Conservation (phyloP, 2,329 filamentous ascomycete species). For the Fusarium nodosum region DNA sequence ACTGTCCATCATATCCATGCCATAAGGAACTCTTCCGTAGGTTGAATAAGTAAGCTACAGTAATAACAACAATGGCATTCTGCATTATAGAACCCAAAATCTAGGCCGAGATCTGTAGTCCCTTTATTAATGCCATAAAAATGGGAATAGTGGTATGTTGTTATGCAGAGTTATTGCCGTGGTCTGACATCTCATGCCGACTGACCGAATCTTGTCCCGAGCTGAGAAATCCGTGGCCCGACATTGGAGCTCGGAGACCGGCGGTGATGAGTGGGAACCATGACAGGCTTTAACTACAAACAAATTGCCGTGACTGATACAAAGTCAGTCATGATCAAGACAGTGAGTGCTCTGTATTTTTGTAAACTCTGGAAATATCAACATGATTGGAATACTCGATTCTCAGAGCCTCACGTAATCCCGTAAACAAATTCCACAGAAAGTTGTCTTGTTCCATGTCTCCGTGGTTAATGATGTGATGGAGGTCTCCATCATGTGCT, state of each 20-base stretch:
- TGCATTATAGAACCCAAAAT: background rate
- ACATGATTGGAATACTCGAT: background rate
- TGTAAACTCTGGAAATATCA: background rate
- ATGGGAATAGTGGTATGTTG: slow-evolving; percentile 24
- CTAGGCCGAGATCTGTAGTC: slow-evolving; percentile 5
- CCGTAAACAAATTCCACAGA: slow-evolving; percentile 19
- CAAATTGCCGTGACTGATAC: background rate
- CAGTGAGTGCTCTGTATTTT: background rate
- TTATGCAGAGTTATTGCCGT: slow-evolving; percentile 15
- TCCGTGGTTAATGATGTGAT: slow-evolving; percentile 26
- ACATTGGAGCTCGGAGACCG: slow-evolving; percentile 45
- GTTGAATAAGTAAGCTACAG: slow-evolving; percentile 1
- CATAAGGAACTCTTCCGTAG: background rate
- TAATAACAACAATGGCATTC: background rate
- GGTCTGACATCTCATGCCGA: slow-evolving; percentile 29
- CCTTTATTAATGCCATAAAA: background rate
- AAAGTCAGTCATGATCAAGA: slow-evolving; percentile 22
- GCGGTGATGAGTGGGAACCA: slow-evolving; percentile 36
- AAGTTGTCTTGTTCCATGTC: slow-evolving; percentile 26
- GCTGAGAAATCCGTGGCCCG: slow-evolving; percentile 41
- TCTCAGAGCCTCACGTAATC: slow-evolving; percentile 1
- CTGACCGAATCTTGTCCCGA: slow-evolving; percentile 37
- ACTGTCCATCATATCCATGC: background rate
- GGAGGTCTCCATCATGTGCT: slow-evolving; percentile 41
- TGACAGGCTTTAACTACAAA: slow-evolving; percentile 1